A percentile compares a stretch with the other conserved stretches of the same genome.
phyloP scores from a whole-genome alignment of 1,284 basidiomycete species.

The Leccinum pachyderme region DNA sequence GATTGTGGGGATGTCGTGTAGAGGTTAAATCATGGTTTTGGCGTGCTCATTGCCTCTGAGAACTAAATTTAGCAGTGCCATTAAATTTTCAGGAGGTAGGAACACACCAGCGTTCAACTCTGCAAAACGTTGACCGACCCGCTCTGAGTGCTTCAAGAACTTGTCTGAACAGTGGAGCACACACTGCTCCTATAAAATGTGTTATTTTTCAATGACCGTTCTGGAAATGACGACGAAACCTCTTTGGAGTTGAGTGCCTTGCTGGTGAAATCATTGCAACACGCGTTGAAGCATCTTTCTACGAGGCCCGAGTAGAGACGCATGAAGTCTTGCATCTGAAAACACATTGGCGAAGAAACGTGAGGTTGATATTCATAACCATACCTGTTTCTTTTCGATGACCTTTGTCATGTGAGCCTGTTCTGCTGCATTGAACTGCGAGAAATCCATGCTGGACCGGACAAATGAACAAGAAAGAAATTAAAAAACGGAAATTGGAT shows the following conservation, averaged over 20 bases:
- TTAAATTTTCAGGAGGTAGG: neutral
- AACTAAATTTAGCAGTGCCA: neutral
- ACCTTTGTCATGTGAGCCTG: slow-evolving; percentile 88
- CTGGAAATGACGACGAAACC: slow-evolving; percentile 45
- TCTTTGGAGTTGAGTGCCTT: slow-evolving; percentile 93
- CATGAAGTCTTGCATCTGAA: slow-evolving; percentile 97
- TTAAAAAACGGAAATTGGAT: neutral
- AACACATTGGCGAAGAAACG: neutral
- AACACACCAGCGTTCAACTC: slow-evolving; percentile 85
- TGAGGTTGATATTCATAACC: slow-evolving; percentile 15
- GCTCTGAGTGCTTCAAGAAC: slow-evolving; percentile 96
- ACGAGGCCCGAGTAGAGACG: slow-evolving; percentile 94
- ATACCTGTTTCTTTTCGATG: slow-evolving; percentile 92
- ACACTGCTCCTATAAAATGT: slow-evolving; percentile 58
- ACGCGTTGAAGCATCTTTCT: slow-evolving; percentile 93
- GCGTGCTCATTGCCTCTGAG: slow-evolving; percentile 33
- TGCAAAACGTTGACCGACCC: slow-evolving; percentile 89
- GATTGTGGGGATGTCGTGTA: neutral
- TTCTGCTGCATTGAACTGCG: slow-evolving; percentile 78
- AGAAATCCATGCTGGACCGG: slow-evolving; percentile 74
- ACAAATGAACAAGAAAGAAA: slow-evolving; percentile 10
- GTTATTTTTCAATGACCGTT: slow-evolving; percentile 13
- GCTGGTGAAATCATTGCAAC: slow-evolving; percentile 96
- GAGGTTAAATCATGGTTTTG: slow-evolving; percentile 28
- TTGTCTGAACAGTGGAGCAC: slow-evolving; percentile 84